These are phyloP conservation scores for Eimeria acervulina DNA, from an alignment of 169 alveolate species.

Conservation along the genomic window DNA sequence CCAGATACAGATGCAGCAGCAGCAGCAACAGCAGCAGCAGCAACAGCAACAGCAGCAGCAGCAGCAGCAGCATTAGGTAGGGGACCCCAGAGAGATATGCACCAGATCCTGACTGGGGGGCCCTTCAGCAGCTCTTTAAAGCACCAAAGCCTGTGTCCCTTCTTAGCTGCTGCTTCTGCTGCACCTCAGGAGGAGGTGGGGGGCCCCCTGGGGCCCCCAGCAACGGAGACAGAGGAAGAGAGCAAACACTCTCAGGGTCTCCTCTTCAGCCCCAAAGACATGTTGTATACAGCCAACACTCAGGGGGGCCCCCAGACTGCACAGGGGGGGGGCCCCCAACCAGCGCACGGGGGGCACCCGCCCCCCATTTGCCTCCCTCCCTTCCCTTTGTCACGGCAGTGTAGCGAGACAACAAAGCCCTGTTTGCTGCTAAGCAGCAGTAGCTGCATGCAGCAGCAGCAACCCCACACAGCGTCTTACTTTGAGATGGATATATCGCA, in stretches of 20 bases:
- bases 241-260: background rate
- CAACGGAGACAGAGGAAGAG: background rate
- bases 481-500: conserved; percentile 1
- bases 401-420: background rate
- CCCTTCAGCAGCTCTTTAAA: too few relatives aligned
- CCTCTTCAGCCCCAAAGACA: background rate
- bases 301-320: background rate
- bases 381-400: background rate
- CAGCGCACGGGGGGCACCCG: background rate
- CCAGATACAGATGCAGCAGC: background rate
- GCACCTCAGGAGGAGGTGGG: background rate
- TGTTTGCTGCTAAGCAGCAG: background rate
- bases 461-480: conserved; percentile 19
- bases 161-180: background rate
- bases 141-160: background rate
- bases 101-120: too few relatives aligned
- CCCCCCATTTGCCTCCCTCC: background rate
- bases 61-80: too few relatives aligned
- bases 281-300: background rate
- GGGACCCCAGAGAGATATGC: too few relatives aligned
- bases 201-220: background rate
- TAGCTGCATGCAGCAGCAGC: conserved; percentile 5
- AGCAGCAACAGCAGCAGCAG: background rate
- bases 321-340: background rate
- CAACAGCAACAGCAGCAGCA: background rate